Percentiles rank a stretch among this genome's conserved stretches.
Conservation (phyloP, 495 filamentous ascomycete species). For the Letharia columbiana region DNA sequence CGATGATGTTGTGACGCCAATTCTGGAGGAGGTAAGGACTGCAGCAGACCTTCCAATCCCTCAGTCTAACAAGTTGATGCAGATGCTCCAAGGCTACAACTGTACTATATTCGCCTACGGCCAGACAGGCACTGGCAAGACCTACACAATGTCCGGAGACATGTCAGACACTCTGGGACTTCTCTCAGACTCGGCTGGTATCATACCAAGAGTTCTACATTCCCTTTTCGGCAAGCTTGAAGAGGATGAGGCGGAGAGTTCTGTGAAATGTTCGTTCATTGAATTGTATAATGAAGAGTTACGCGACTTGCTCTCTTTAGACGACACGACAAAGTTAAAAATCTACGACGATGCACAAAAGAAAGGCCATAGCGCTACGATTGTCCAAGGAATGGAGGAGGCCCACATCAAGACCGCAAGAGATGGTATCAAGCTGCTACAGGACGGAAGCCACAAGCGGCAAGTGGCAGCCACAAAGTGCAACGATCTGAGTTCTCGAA, state of each 20-base stretch:
- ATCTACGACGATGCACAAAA: conserved; percentile 87
- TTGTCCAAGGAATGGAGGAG: conserved; percentile 98
- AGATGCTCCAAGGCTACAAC: conserved; percentile 96
- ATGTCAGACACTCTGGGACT: conserved; percentile 81
- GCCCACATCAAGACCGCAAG: conserved; percentile 76
- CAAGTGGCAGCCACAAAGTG: conserved; percentile 98
- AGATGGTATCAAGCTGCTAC: conserved; percentile 81
- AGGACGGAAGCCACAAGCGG: conserved; percentile 80
- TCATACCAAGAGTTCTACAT: conserved; percentile 83
- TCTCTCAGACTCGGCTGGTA: conserved; percentile 83
- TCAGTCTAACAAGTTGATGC: conserved; percentile 2
- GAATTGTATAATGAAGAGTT: conserved; percentile 97
- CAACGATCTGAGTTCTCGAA: conserved; percentile 92
- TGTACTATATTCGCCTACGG: conserved; percentile 99
- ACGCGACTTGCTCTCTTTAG: conserved; percentile 71
- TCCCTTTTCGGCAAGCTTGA: conserved; percentile 79
- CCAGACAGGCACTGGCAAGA: conserved; percentile 96
- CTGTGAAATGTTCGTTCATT: conserved; percentile 96
- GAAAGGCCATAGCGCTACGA: conserved; percentile 65
- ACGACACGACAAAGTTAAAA: conserved; percentile 80
- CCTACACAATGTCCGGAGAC: conserved; percentile 98
- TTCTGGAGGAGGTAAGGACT: conserved; percentile 70
- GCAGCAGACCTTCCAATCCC: background rate
- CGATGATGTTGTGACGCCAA: conserved; percentile 86
- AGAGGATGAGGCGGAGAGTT: conserved; percentile 66